Evolutionary conservation across 805 yeast genomes (phyloP).

Genomic region (Wickerhamomyces strasburgensis): DNA sequence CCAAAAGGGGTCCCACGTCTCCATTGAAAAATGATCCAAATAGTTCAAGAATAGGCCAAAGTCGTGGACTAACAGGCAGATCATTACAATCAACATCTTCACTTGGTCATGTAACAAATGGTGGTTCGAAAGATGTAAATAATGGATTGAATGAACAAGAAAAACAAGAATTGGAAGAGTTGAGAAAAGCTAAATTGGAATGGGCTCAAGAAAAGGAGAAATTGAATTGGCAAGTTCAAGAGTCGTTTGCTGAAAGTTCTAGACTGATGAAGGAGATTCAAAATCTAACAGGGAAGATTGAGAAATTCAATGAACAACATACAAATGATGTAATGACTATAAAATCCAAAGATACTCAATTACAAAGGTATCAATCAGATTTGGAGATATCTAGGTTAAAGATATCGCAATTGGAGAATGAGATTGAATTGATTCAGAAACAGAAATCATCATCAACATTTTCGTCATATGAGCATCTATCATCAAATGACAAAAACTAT

Average conservation of each 20-base stretch:
- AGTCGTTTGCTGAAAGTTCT: slow-evolving; percentile 26
- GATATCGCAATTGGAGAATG: slow-evolving; percentile 49
- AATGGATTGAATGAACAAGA: slow-evolving; percentile 16
- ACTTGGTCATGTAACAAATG: neutral
- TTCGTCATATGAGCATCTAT: neutral
- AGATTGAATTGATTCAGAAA: slow-evolving; percentile 32
- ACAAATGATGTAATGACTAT: slow-evolving; percentile 45
- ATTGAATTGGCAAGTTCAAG: slow-evolving; percentile 24
- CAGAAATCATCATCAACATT: slow-evolving; percentile 18
- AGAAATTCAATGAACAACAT: slow-evolving; percentile 43
- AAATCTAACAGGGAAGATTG: slow-evolving; percentile 25
- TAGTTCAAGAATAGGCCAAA: slow-evolving; percentile 24
- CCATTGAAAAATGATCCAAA: slow-evolving; percentile 46
- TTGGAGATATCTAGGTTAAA: slow-evolving; percentile 52
- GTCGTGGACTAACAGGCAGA: slow-evolving; percentile 38
- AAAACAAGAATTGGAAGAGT: slow-evolving; percentile 41
- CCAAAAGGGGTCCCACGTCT: slow-evolving; percentile 67
- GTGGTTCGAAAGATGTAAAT: slow-evolving; percentile 1
- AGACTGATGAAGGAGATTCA: slow-evolving; percentile 25
- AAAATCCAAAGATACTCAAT: slow-evolving; percentile 67
- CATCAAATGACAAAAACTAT: slow-evolving; percentile 1
- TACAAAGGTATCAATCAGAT: slow-evolving; percentile 56
- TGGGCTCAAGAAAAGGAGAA: slow-evolving; percentile 30
- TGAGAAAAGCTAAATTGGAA: slow-evolving; percentile 48
- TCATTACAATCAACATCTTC: slow-evolving; percentile 32